Conservation (phyloP, 73 alveolate species). For the Paramecium tetraurelia region DNA sequence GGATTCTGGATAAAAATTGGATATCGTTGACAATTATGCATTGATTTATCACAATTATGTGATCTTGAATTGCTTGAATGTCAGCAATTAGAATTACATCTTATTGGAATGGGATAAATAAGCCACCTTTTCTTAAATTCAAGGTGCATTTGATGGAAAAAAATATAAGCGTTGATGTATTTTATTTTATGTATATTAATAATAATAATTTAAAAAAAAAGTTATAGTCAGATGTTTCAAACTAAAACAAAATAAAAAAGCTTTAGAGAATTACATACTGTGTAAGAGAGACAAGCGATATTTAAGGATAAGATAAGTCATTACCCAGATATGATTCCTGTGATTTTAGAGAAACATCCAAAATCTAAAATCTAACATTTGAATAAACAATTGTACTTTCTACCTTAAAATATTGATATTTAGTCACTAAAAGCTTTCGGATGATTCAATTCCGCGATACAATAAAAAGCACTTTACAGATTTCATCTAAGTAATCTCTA, state of each 20-base stretch:
- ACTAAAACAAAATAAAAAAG: neutral
- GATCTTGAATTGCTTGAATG: neutral
- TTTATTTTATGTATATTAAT: neutral
- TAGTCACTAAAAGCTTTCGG: constrained; percentile 50
- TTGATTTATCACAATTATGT: neutral
- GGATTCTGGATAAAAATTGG: neutral
- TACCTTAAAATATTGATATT: neutral
- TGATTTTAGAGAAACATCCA: constrained; percentile 32
- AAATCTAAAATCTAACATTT: constrained; percentile 18
- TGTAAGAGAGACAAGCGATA: constrained; percentile 1
- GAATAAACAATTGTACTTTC: neutral
- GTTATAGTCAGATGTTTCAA: neutral
- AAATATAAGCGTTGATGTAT: constrained; percentile 25
- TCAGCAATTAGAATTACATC: neutral
- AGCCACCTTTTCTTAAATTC: neutral
- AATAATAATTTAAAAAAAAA: neutral
- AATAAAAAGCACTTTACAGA: neutral
- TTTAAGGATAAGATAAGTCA: neutral
- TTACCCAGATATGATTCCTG: constrained; percentile 53
- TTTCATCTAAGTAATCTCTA: neutral
- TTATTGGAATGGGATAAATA: constrained; percentile 24
- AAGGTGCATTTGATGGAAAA: constrained; percentile 13
- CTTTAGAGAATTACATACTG: neutral
- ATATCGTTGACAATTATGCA: neutral
- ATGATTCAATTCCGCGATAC: constrained; percentile 26